Base-by-base conservation (phyloP, 768 basidiomycete species). In the Leccinum incarnatum region DNA sequence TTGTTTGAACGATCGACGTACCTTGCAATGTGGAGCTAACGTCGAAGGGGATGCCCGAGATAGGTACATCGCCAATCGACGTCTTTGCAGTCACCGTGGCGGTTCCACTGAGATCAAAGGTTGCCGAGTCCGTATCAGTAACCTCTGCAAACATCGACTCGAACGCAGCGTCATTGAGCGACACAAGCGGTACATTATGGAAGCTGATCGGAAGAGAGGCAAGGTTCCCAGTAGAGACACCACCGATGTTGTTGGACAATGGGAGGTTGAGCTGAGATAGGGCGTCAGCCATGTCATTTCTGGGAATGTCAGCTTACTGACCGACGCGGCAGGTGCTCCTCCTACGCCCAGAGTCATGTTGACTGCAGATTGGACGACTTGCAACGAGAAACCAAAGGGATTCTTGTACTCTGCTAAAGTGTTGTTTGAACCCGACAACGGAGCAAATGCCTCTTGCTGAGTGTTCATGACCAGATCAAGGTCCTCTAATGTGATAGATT, bases 381-480 rank as follows among this genome's bases (percentile, higher is more conserved):
- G 86, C 54, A 90, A 68, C 11, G 84, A 82, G 73, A 91, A 91
- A 4, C 88, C 88, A 67, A 90, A 90, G 1, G 89, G 88, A 71
- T 89, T 91, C 70, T 81, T 82, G 69, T 87, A 88, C 61, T 77
- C 73, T 15, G 83, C 85, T 3, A 84, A 55, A 0, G 84, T 84
- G 53, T 76, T 71, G 42, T 79, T 72, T 4, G 86, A 88, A 61
- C 83, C 80, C 0, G 86, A 74, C n/a, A 80, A 74, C 0, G 88
- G 86, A 1, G 81, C 80, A 63, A 83, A 88, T 0, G 83, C 77
- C 67, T 89, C 76, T 53, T 77, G 76, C 40, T 77, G 76, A 7
- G 76, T 77, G 27, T 79, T 69, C 71, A 89, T 78, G 7, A 74
- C 78, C 36, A 89, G 68, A 27, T 75, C 76, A 37, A 90, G 73